Evolutionary conservation across 441 rosid genomes (phyloP), one percentile per base, ranked within the genome.

Genomic region (Adansonia grandidieri): DNA sequence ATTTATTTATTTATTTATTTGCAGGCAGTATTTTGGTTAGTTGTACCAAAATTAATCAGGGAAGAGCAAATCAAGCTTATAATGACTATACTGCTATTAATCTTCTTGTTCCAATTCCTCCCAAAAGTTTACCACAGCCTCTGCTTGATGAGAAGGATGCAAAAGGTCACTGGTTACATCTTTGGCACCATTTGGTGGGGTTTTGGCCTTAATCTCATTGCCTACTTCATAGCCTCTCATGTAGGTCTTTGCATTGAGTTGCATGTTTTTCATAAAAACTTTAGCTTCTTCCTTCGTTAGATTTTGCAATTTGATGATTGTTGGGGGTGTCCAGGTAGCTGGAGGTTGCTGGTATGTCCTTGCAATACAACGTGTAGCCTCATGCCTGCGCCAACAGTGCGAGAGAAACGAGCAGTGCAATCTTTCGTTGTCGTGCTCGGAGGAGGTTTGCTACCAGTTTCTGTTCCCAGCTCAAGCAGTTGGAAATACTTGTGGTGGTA

Each of bases 151-250:
- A 82, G 90, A 78, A 84, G 86, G 50, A 88, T 91, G 92, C 87
- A 85, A 57, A 90, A 91, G 79, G 93, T 91, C 44, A 91, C 93
- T 0, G 96, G 96, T 1, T 91, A 88, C 73, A 85, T 91, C 60
- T 91, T 91, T 47, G 95, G 95, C 56, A 87, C 93, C 32, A 88
- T 91, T 81, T 89, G 95, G 95, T 91, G 95, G 96, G 93, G 92
- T 24, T 90, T 91, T 62, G 86, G 85, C 80, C 86, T 91, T 11
- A 91, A 90, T 71, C 93, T 90, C 77, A 86, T 91, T 5, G 93
- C 96, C 76, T 91, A 91, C 85, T 85, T 91, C 79, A 89, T 91
- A 24, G 93, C 92, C 73, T 89, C 96, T 32, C 96, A 91, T 72
- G 96, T 91, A 74, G 28, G 28, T 24, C 28, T 24, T 24, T 24